Percentiles rank a stretch among this genome's conserved stretches.
Evolutionary conservation across 225 moss, liverwort and hornwort genomes (phyloP).

Genomic region (Polytrichum formosum): DNA sequence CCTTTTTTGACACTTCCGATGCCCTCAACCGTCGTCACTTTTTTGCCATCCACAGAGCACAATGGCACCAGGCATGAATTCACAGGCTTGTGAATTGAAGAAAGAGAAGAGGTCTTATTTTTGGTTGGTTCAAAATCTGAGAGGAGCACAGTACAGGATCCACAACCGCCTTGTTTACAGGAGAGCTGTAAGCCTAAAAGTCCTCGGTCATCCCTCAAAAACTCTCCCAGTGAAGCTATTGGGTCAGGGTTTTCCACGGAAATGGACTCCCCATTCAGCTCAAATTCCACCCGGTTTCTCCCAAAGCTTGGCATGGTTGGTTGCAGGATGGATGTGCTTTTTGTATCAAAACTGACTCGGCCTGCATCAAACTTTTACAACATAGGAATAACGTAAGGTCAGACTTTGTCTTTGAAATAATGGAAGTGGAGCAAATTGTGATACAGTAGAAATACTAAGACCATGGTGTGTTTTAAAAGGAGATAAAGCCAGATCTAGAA

Average conservation of each 20-base stretch:
- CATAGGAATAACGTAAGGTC: too few species aligned
- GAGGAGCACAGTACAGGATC: slow-evolving; percentile 63
- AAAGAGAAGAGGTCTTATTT: background rate
- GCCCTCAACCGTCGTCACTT: slow-evolving; percentile 76
- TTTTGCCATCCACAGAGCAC: slow-evolving; percentile 74
- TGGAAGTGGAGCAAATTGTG: too few species aligned
- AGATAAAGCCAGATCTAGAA: too few species aligned
- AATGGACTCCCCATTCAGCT: slow-evolving; percentile 52
- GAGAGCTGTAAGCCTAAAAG: slow-evolving; percentile 54
- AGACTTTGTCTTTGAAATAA: too few species aligned
- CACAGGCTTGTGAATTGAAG: slow-evolving; percentile 31
- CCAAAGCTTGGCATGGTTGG: slow-evolving; percentile 18
- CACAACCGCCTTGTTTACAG: slow-evolving; percentile 70
- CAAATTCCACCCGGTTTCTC: slow-evolving; percentile 28
- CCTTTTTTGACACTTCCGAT: slow-evolving; percentile 50
- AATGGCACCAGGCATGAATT: slow-evolving; percentile 75
- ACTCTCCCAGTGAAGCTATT: slow-evolving; percentile 40
- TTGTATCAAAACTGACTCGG: too few species aligned
- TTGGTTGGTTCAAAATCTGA: slow-evolving; percentile 17
- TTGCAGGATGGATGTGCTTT: too few species aligned
- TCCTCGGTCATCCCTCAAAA: slow-evolving; percentile 32
- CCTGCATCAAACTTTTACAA: too few species aligned
- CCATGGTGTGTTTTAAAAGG: too few species aligned
- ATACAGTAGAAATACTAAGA: too few species aligned
- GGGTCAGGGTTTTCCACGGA: slow-evolving; percentile 55